phyloP scores from a whole-genome alignment of 177 flowering plant species.

The Tripterygium wilfordii region DNA sequence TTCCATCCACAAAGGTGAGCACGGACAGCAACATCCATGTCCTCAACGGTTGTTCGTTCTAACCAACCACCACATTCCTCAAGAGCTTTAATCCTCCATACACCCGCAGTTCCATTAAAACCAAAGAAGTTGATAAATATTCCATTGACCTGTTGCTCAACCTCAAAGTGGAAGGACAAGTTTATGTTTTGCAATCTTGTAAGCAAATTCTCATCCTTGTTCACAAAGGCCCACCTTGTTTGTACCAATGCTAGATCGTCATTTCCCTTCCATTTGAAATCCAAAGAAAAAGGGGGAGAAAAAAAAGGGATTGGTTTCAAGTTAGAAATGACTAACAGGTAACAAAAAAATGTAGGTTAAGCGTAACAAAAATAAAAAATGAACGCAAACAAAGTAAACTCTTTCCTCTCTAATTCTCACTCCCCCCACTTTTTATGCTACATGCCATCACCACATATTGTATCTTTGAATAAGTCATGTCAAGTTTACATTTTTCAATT shows the following conservation, averaged over 20 bases:
- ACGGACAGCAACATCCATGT: constrained; percentile 99
- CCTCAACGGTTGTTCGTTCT: constrained; percentile 96
- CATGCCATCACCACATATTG: too few relatives aligned
- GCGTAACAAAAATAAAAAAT: too few relatives aligned
- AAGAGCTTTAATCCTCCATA: constrained; percentile 95
- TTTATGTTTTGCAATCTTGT: constrained; percentile 94
- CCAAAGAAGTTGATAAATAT: constrained; percentile 90
- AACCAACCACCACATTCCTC: constrained; percentile 98
- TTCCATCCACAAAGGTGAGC: constrained; percentile 99
- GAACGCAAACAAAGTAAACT: too few relatives aligned
- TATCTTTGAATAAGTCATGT: too few relatives aligned
- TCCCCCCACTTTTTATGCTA: too few relatives aligned
- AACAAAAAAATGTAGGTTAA: too few relatives aligned
- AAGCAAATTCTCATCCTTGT: constrained; percentile 95
- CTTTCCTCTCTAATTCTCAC: too few relatives aligned
- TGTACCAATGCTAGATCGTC: constrained; percentile 89
- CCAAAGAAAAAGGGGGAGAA: constrained; percentile 4
- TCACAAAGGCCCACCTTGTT: constrained; percentile 89
- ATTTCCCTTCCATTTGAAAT: constrained; percentile 47
- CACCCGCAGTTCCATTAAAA: constrained; percentile 98
- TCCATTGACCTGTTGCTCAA: constrained; percentile 97
- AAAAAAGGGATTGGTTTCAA: too few relatives aligned
- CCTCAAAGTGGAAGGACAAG: constrained; percentile 90
- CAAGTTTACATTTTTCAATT: too few relatives aligned
- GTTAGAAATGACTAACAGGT: too few relatives aligned